A percentile compares a stretch with the other conserved stretches of the same genome.
phyloP scores from a whole-genome alignment of 352 stramenopile species.

The Globisporangium takayamanum region DNA sequence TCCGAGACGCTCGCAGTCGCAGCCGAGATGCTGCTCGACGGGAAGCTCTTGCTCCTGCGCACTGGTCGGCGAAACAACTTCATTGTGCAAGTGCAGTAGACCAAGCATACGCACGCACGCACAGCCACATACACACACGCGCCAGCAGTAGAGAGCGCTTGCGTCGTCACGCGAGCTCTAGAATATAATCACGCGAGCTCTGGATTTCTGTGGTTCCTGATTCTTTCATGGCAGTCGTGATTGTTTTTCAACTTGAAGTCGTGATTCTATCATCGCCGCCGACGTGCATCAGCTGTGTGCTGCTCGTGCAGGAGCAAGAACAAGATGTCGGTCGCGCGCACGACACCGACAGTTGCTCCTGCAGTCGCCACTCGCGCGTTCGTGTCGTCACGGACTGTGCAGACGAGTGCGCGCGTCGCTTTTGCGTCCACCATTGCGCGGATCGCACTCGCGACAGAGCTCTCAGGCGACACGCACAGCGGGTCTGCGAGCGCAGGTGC shows the following conservation, averaged over 20 bases:
- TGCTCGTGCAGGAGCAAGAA: constrained; percentile 47
- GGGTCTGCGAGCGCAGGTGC: constrained; percentile 10
- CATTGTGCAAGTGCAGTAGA: constrained; percentile 53
- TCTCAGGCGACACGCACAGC: constrained; percentile 18
- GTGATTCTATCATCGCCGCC: too few species aligned
- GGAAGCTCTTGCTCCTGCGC: constrained; percentile 61
- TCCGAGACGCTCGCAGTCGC: constrained; percentile 32
- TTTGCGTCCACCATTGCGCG: constrained; percentile 33
- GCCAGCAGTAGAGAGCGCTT: too few species aligned
- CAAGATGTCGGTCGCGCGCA: constrained; percentile 49
- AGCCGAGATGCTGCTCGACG: constrained; percentile 52
- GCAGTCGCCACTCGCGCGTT: constrained; percentile 4
- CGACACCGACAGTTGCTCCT: constrained; percentile 18
- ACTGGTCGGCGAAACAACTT: constrained; percentile 78
- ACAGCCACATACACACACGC: not conserved
- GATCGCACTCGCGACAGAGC: constrained; percentile 40
- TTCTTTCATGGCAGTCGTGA: constrained; percentile 5
- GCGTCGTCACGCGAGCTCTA: too few species aligned
- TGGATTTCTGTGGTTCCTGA: not conserved
- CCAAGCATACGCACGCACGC: not conserved
- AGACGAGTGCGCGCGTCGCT: constrained; percentile 28
- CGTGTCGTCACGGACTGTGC: not conserved
- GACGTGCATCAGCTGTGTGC: constrained; percentile 10
- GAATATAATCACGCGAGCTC: not conserved
- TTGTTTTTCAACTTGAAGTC: not conserved